phyloP scores from a whole-genome alignment of 768 basidiomycete species.

The Agrocybe pediades region DNA sequence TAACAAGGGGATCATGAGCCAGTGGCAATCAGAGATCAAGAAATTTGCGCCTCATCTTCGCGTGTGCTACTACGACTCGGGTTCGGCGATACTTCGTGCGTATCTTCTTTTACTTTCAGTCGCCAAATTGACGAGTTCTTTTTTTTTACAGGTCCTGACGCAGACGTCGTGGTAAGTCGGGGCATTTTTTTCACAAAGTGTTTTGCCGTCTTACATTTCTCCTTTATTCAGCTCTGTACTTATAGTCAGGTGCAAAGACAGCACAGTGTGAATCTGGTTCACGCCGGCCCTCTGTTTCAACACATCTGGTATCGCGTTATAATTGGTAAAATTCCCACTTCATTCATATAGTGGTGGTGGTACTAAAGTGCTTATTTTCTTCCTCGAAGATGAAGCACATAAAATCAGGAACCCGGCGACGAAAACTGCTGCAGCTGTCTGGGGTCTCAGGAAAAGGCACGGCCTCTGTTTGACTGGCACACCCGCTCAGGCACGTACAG shows the following conservation, averaged over 20 bases:
- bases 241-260: not conserved
- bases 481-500: conserved; percentile 3
- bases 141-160: not conserved
- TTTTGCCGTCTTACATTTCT: not conserved
- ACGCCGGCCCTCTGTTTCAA: not conserved
- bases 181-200: not conserved
- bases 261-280: not conserved
- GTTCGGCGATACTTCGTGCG: not conserved
- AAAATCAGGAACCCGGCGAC: conserved; percentile 9
- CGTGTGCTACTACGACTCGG: conserved; percentile 4
- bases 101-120: not conserved
- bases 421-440: conserved; percentile 2
- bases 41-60: conserved; percentile 9
- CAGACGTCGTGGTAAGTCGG: conserved; percentile 4
- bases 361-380: not conserved
- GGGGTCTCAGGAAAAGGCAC: conserved; percentile 7
- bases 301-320: conserved; percentile 1
- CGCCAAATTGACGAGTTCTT: not conserved
- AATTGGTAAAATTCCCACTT: not conserved
- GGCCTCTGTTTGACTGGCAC: conserved; percentile 15
- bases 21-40: conserved; percentile 5
- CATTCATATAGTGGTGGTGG: too few species aligned
- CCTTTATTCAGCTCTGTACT: not conserved
- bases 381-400: conserved; percentile 13
- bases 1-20: conserved; percentile 5